phyloP scores from a whole-genome alignment of 306 rosid species.

The Vigna trinervia region DNA sequence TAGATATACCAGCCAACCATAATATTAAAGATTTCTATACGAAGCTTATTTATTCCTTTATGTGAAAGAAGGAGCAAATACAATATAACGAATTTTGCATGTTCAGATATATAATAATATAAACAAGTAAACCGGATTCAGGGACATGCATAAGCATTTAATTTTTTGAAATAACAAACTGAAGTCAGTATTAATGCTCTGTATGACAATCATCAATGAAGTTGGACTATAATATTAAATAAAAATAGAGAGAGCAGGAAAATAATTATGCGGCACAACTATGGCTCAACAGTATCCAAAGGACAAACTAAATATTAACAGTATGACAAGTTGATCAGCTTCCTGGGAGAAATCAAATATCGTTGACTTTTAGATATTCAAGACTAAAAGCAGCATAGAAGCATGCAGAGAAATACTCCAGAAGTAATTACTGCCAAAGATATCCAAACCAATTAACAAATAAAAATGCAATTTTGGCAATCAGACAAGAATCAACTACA shows the following conservation, averaged over 20 bases:
- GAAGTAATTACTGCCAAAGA: constrained; percentile 23
- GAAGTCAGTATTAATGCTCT: constrained; percentile 20
- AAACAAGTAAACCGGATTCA: neutral
- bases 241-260: neutral
- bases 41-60: constrained; percentile 13
- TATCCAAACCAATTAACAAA: constrained; percentile 7
- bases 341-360: constrained; percentile 5
- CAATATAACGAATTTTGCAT: constrained; percentile 19
- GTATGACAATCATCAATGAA: neutral
- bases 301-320: constrained; percentile 4
- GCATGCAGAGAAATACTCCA: constrained; percentile 1
- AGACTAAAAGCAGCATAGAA: neutral
- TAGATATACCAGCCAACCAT: constrained; percentile 25
- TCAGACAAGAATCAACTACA: constrained; percentile 22
- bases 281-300: constrained; percentile 13
- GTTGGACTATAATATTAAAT: neutral
- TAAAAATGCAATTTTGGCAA: constrained; percentile 6
- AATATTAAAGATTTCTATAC: constrained; percentile 20
- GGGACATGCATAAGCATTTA: constrained; percentile 5
- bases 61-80: constrained; percentile 10
- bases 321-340: constrained; percentile 15
- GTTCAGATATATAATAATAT: constrained; percentile 7
- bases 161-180: constrained; percentile 21
- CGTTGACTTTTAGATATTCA: neutral
- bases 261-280: neutral